These are phyloP conservation scores for Coffea eugenioides DNA, from an alignment of 257 asterid species.

Conservation along the genomic window DNA sequence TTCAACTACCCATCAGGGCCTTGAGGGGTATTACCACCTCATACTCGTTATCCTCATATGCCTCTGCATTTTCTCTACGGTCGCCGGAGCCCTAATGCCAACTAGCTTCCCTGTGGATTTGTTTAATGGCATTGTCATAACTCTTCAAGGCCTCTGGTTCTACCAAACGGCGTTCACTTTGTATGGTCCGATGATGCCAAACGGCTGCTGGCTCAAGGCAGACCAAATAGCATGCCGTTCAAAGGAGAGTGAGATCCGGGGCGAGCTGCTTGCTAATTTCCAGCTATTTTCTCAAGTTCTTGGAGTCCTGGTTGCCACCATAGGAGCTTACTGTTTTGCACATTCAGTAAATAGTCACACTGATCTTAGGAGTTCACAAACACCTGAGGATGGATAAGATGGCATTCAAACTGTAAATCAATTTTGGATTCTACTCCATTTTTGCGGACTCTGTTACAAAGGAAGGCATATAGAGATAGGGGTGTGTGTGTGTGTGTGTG, in stretches of 20 bases:
- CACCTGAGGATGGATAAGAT: slow-evolving; percentile 35
- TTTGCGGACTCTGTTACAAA: slow-evolving; percentile 7
- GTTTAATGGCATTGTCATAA: slow-evolving; percentile 62
- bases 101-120: slow-evolving; percentile 75
- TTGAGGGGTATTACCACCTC: slow-evolving; percentile 89
- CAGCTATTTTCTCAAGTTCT: slow-evolving; percentile 64
- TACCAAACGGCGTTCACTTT: slow-evolving; percentile 95
- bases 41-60: slow-evolving; percentile 85
- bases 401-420: slow-evolving; percentile 12
- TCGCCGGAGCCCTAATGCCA: slow-evolving; percentile 80
- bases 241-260: slow-evolving; percentile 51
- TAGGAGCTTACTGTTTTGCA: slow-evolving; percentile 53
- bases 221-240: slow-evolving; percentile 55
- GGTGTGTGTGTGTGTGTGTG: too few relatives aligned
- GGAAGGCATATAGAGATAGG: slow-evolving; percentile 6
- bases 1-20: slow-evolving; percentile 93
- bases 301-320: slow-evolving; percentile 50
- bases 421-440: slow-evolving; percentile 12
- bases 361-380: slow-evolving; percentile 15
- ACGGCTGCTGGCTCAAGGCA: slow-evolving; percentile 61
- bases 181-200: slow-evolving; percentile 94
- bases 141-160: slow-evolving; percentile 99
- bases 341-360: slow-evolving; percentile 38
- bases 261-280: slow-evolving; percentile 72
- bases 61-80: slow-evolving; percentile 65